Conservation (phyloP, 2,329 filamentous ascomycete species). For the Claviceps capensis region DNA sequence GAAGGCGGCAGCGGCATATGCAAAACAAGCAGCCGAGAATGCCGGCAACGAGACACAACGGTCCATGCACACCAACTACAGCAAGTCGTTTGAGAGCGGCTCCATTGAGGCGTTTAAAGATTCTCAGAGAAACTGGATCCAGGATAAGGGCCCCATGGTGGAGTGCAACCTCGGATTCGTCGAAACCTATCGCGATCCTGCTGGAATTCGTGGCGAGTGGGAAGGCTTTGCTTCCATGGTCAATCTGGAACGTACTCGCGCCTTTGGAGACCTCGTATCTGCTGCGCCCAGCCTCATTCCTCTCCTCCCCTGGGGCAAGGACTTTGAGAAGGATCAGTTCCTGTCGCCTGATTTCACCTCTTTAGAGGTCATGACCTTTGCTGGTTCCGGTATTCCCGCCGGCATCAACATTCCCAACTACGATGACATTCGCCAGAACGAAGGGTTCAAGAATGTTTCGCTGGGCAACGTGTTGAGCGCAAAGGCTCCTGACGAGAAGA, state of each 20-base stretch:
- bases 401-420: slow-evolving; percentile 60
- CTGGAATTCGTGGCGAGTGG: slow-evolving; percentile 71
- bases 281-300: slow-evolving; percentile 75
- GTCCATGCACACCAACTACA: slow-evolving; percentile 61
- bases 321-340: slow-evolving; percentile 96
- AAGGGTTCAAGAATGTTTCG: slow-evolving; percentile 88
- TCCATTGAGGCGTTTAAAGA: slow-evolving; percentile 69
- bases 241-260: slow-evolving; percentile 78
- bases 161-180: slow-evolving; percentile 77
- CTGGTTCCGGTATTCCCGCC: slow-evolving; percentile 48
- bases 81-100: slow-evolving; percentile 59
- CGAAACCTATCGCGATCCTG: slow-evolving; percentile 74
- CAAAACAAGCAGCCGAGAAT: slow-evolving; percentile 53
- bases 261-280: slow-evolving; percentile 74
- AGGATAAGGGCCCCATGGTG: slow-evolving; percentile 66
- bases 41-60: slow-evolving; percentile 62
- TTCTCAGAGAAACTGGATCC: slow-evolving; percentile 68
- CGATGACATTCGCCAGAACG: slow-evolving; percentile 64
- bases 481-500: slow-evolving; percentile 81
- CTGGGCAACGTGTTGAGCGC: slow-evolving; percentile 86
- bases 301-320: slow-evolving; percentile 71
- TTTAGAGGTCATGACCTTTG: slow-evolving; percentile 77
- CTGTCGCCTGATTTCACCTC: slow-evolving; percentile 91
- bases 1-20: slow-evolving; percentile 51
- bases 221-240: slow-evolving; percentile 76